A percentile compares a stretch with the other conserved stretches of the same genome.
Conservation (phyloP, 495 filamentous ascomycete species). For the Penicillium lagena region DNA sequence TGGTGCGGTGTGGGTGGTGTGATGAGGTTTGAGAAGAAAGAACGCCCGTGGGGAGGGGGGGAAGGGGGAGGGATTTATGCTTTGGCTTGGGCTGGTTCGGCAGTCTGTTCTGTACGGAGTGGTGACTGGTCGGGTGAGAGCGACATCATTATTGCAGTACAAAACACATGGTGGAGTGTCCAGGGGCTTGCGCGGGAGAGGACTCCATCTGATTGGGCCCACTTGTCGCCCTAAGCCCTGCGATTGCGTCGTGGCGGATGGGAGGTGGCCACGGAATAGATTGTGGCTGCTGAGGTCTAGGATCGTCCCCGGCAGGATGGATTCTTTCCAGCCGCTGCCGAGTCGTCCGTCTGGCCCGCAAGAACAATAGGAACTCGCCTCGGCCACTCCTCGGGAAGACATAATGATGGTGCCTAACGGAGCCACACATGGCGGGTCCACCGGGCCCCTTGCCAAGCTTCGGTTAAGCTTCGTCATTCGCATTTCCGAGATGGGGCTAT, state of each 20-base stretch:
- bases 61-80: neutral
- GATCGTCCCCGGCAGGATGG: no score
- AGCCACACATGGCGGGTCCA: neutral
- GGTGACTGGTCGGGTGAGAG: no score
- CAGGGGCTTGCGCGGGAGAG: no score
- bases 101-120: no score
- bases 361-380: no score
- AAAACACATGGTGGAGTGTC: no score
- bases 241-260: neutral
- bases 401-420: no score
- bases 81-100: neutral
- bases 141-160: no score
- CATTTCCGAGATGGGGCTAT: neutral
- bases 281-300: neutral
- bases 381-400: no score
- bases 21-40: neutral
- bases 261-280: neutral
- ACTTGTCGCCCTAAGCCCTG: slow-evolving; percentile 2
- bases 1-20: neutral
- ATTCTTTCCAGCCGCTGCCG: no score
- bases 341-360: no score
- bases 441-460: slow-evolving; percentile 11
- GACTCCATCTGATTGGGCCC: neutral
- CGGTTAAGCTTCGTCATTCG: slow-evolving; percentile 15
- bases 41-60: neutral